A percentile compares a stretch with the other conserved stretches of the same genome.
These are phyloP conservation scores for Neoascochyta sp. DNA, from an alignment of 2,329 filamentous ascomycete species.

Conservation along the genomic window DNA sequence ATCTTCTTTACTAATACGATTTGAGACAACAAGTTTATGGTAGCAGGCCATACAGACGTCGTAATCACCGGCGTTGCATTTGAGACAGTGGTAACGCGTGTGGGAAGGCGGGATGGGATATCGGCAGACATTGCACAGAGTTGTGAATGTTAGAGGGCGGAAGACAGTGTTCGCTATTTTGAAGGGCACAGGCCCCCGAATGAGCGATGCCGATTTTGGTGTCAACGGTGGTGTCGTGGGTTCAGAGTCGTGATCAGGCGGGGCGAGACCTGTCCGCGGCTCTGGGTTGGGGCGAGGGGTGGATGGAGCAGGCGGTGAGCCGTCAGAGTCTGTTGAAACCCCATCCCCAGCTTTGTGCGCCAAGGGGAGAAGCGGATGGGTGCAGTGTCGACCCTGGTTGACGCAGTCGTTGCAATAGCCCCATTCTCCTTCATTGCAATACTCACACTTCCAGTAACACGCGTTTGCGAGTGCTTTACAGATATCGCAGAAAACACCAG, in stretches of 20 bases:
- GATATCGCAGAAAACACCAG: slow-evolving; percentile 77
- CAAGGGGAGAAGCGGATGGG: slow-evolving; percentile 74
- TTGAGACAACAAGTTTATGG: slow-evolving; percentile 57
- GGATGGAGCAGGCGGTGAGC: slow-evolving; percentile 9
- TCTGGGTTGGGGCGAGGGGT: slow-evolving; percentile 17
- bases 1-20: slow-evolving; percentile 69
- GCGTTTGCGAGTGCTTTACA: slow-evolving; percentile 72
- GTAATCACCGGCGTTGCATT: slow-evolving; percentile 77
- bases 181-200: slow-evolving; percentile 30
- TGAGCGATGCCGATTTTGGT: slow-evolving; percentile 45
- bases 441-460: slow-evolving; percentile 85
- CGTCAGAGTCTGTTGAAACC: slow-evolving; percentile 6
- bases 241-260: slow-evolving; percentile 22
- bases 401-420: slow-evolving; percentile 88
- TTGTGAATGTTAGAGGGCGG: slow-evolving; percentile 67
- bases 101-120: slow-evolving; percentile 66
- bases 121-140: slow-evolving; percentile 74
- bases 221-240: slow-evolving; percentile 38
- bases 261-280: slow-evolving; percentile 18
- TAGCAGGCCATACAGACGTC: slow-evolving; percentile 83
- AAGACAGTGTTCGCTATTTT: slow-evolving; percentile 47
- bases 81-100: slow-evolving; percentile 74
- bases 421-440: slow-evolving; percentile 91
- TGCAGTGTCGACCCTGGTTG: slow-evolving; percentile 75
- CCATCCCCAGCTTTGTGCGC: slow-evolving; percentile 51